Base-by-base conservation (phyloP, 2,329 filamentous ascomycete genomes). In the Colletotrichum magnum region DNA sequence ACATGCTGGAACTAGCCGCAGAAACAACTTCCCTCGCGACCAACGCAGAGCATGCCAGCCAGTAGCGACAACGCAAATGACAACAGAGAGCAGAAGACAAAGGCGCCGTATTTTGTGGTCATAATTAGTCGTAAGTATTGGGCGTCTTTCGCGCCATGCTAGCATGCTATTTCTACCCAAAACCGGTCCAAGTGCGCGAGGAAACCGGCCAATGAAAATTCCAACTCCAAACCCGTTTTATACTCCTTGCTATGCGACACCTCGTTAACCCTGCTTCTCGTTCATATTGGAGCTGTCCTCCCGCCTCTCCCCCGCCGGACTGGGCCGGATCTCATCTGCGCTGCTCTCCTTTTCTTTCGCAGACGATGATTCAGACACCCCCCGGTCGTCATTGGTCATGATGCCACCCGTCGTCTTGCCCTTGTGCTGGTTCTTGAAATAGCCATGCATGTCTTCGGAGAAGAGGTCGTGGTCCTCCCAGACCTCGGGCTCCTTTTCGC, bases 371-470 rank as follows among this genome's bases (percentile, higher is more conserved):
- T 52, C 50, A 2, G 67, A 69, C 18, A 13, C 47, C 10, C 13
- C 56, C 18, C 54, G 43, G 36, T 45, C 50, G 2, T 48, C 61
- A 21, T 50, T 39, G 18, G 51, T 15, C 51, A 69, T 57, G 15
- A 66, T 51, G 7, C 62, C 67, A 2, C 51, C 51, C 2, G 28
- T 41, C 2, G 45, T 56, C 59, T 68, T 75, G 74, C 21, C 47
- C 64, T 64, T 68, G 47, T 64, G 39, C 39, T 61, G 52, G 32
- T 56, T 67, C 75, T 82, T 80, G 78, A 89, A 89, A 77, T 88
- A 89, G 48, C 83, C 79, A 74, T 87, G 84, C 43, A 88, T 88
- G 74, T 87, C 84, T 18, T 83, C 79, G 6, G 84, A 87, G 71
- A 87, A 86, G 39, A 85, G 82, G 59, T 86, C 84, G 68, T 86